Evolutionary conservation across 148 eudicot genomes (phyloP).

Genomic region (Fagopyrum tataricum): DNA sequence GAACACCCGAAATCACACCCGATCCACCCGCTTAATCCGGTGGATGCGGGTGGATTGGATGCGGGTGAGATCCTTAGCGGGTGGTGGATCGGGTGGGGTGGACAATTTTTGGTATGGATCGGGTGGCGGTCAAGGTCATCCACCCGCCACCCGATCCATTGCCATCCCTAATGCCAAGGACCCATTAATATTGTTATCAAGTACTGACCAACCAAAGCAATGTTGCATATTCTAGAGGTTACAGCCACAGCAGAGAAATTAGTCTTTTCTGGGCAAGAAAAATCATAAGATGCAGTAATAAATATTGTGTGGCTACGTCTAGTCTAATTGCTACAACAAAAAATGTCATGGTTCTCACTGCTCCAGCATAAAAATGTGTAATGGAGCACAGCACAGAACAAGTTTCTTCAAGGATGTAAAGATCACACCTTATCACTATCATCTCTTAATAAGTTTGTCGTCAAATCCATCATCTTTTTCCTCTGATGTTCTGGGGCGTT

Average conservation of each 20-base stretch:
- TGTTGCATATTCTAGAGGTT: background rate
- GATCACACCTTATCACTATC: constrained; percentile 71
- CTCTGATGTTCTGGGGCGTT: constrained; percentile 64
- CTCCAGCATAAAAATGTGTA: background rate
- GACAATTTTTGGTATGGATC: no score
- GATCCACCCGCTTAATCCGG: no score
- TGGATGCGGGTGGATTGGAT: no score
- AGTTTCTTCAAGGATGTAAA: background rate
- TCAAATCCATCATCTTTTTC: constrained; percentile 43
- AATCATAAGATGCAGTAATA: background rate
- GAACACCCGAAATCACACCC: no score
- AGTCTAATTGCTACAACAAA: constrained; percentile 2
- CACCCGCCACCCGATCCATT: no score
- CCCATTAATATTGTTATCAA: background rate
- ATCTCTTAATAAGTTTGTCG: constrained; percentile 82
- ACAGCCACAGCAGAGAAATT: constrained; percentile 5
- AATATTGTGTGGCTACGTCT: background rate
- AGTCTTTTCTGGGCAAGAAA: background rate
- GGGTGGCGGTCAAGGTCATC: no score
- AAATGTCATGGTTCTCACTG: background rate
- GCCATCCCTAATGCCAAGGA: background rate
- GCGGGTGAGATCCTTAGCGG: no score
- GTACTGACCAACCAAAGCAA: background rate
- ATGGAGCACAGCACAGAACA: background rate
- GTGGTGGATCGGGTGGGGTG: no score